Conservation (phyloP, 108 stramenopile species). For the Fragilaria radians region DNA sequence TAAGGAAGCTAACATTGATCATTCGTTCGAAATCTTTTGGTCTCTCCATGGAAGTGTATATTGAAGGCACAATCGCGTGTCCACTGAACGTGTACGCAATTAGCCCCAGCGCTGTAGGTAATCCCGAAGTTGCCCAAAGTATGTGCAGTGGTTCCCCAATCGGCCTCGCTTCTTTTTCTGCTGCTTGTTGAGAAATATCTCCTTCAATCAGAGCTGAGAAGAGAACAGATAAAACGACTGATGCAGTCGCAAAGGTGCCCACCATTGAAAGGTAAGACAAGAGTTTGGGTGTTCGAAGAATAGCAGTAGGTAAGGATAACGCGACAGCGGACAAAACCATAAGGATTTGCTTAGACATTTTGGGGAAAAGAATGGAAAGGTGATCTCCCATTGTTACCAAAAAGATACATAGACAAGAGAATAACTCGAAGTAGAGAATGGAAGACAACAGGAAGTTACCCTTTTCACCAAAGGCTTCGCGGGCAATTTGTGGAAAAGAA, state of each 20-base stretch:
- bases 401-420: slow-evolving; percentile 74
- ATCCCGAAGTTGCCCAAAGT: slow-evolving; percentile 28
- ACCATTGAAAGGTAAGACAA: slow-evolving; percentile 65
- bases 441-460: slow-evolving; percentile 49
- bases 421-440: slow-evolving; percentile 75
- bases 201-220: slow-evolving; percentile 36
- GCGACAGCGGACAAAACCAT: slow-evolving; percentile 48
- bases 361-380: slow-evolving; percentile 52
- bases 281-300: slow-evolving; percentile 50
- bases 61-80: slow-evolving; percentile 75
- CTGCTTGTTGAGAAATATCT: slow-evolving; percentile 32
- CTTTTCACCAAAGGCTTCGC: slow-evolving; percentile 55
- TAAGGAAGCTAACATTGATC: slow-evolving; percentile 45
- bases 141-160: slow-evolving; percentile 25
- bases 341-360: slow-evolving; percentile 32
- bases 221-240: slow-evolving; percentile 53
- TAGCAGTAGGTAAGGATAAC: slow-evolving; percentile 50
- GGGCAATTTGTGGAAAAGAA: slow-evolving; percentile 72
- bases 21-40: slow-evolving; percentile 72
- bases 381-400: slow-evolving; percentile 73
- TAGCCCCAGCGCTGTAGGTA: slow-evolving; percentile 54
- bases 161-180: slow-evolving; percentile 11
- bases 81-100: slow-evolving; percentile 76
- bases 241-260: slow-evolving; percentile 66
- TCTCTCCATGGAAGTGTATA: slow-evolving; percentile 68